Percentiles rank a stretch among this genome's conserved stretches.
Conservation (phyloP, 805 yeast genomes). For the Ogataea paraovalis region DNA sequence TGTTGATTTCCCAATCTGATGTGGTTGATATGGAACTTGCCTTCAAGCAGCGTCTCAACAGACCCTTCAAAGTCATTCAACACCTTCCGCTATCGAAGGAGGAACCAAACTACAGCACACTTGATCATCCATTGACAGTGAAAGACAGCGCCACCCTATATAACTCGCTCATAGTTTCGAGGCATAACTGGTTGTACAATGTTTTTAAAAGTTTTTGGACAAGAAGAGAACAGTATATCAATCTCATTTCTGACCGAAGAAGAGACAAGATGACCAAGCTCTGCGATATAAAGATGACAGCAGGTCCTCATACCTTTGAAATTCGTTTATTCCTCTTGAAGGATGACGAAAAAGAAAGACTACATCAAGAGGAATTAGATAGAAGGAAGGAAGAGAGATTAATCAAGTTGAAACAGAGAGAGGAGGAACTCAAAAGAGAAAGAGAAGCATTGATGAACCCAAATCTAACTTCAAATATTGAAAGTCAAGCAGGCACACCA, state of each 20-base stretch:
- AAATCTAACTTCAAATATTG: background rate
- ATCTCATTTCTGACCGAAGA: conserved; percentile 41
- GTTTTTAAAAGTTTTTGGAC: conserved; percentile 80
- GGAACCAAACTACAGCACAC: conserved; percentile 58
- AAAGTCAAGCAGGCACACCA: background rate
- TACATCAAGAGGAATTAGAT: conserved; percentile 30
- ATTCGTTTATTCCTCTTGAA: conserved; percentile 77
- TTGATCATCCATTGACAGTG: conserved; percentile 63
- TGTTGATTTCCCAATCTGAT: conserved; percentile 28
- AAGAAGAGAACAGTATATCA: conserved; percentile 42
- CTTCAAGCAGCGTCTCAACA: conserved; percentile 26
- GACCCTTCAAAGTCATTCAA: conserved; percentile 65
- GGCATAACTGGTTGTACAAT: conserved; percentile 61
- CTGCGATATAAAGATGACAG: conserved; percentile 64
- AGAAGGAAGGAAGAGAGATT: conserved; percentile 25
- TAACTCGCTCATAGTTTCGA: conserved; percentile 66
- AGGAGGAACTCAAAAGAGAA: conserved; percentile 20
- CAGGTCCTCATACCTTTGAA: conserved; percentile 84
- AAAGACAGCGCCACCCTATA: conserved; percentile 72
- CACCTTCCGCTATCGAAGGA: conserved; percentile 65
- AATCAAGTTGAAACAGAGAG: conserved; percentile 33
- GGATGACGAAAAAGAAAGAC: conserved; percentile 64
- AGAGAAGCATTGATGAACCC: conserved; percentile 7
- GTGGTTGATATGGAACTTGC: conserved; percentile 28
- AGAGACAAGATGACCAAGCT: conserved; percentile 87